Base-by-base conservation (phyloP, 1,284 basidiomycete species). In the Puccinia horiana region DNA sequence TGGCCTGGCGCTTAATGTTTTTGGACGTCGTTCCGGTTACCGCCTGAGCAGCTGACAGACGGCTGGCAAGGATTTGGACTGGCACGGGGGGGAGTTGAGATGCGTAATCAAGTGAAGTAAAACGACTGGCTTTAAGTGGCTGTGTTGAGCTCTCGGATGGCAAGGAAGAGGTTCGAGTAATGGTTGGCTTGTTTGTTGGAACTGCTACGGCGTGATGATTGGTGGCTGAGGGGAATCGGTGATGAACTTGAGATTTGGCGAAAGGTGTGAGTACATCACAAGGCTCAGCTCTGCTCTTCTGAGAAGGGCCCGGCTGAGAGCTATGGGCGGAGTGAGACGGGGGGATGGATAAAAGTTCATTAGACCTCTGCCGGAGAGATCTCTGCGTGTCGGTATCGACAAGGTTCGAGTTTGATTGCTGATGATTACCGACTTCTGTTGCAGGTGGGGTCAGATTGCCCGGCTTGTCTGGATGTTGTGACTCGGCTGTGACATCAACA, bases 1-100 rank as follows among this genome's bases (percentile, higher is more conserved):
- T 58, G 9, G 76, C 76, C 65, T 79, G 76, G 35, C 76, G 61
- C n/a, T 65, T 65, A 26, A n/a, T 54, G 32, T 70, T 52, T 65
- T 79, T 79, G n/a, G 76, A 79, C n/a, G 58, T 16, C 18, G 76
- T 58, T 70, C 76, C 76, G 2, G 76, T 67, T 52, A 79, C 63
- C 44, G 47, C 63, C 40, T 79, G 76, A 70, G 76, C 76, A n/a
- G 63, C 76, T 35, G 63, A 52, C 54, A 79, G 26, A 35, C 76
- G 61, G 40, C 76, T 79, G 44, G 76, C 35, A 58, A 79, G 49
- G 35, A 70, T 79, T 42, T 67, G 65, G 0, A 70, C 65, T 54
- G 76, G 76, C 26, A 79, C 42, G 12, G 76, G 29, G 9, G 76
- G 76, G 44, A 79, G 58, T 54, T 70, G 61, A 16, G 63, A 69